Evolutionary conservation across 2,329 filamentous ascomycete species (phyloP), one percentile per base, ranked within the genome.

Genomic region (Dactylellina leptospora): DNA sequence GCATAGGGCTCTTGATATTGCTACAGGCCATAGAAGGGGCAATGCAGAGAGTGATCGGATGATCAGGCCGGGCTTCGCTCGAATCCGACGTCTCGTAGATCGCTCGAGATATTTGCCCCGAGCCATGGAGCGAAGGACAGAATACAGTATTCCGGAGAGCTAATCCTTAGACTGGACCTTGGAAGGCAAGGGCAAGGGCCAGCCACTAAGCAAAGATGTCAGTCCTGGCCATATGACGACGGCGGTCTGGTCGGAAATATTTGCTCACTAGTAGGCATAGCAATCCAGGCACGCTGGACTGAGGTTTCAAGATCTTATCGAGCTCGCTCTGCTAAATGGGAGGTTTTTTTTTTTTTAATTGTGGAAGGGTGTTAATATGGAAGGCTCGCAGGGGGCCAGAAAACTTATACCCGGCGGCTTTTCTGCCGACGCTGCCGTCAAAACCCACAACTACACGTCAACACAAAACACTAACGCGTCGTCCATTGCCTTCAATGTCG

Each of bases 381-480:
- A 51, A 61, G 64, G 40, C 40, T 20, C 42, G 22, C 53, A 63
- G 50, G 64, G 64, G 56, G 36, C 36, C 18, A 16, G 36, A 16
- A 11, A 40, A 16, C 56, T 59, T 58, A 71, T 71, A 71, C 59
- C 66, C 66, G 66, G 66, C 66, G 66, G 66, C 66, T 63, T 71
- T 71, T 71, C 66, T 58, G 45, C 66, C 66, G 66, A 71, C 20
- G 66, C 66, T 63, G 58, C 66, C 66, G 66, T 63, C 58, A 56
- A 63, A 71, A 33, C 25, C 42, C 28, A 36, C 66, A 71, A 71
- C 66, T 51, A 62, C 64, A 71, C 56, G 42, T 51, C 66, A 71
- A 71, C 66, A 50, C 66, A 63, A 71, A 58, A 58, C 62, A 47
- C 25, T 45, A 53, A 59, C 33, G 62, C 54, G 47, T 36, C 27